Evolutionary conservation across 2,329 filamentous ascomycete species (phyloP), one percentile per base, ranked within the genome.

Genomic region (Cladosporium oxysporum): DNA sequence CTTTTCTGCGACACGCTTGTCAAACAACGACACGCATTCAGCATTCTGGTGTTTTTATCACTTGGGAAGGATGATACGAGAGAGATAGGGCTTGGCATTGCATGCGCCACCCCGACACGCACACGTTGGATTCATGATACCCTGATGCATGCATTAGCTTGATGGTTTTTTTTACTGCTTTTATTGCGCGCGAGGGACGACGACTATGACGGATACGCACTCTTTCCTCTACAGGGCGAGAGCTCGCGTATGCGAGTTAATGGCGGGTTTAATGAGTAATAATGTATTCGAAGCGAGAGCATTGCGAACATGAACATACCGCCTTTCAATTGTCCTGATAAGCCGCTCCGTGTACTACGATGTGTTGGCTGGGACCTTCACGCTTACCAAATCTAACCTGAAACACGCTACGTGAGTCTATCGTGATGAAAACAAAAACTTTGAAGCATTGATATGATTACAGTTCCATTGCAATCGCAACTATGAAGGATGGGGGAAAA

Each of bases 121-220:
- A 63, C 60, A 63, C 60, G 60, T 63, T 63, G 60, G 60, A 55
- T 63, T 63, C 60, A 63, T 63, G 60, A 63, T 63, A 63, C 60
- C 60, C 60, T 63, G 60, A 63, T 63, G 60, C 60, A 63, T 61
- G 60, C 50, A 63, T 63, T 63, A 63, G 60, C 23, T 53, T 53
- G 50, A 47, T 33, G 23, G 10, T 52, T 52, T 23, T 47, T 35
- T 62, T 53, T 58, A 31, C 18, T 37, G 44, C 7, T 53, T 37
- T 35, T 16, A 26, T 33, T 50, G 29, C 44, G 47, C 37, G 31
- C 21, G 37, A 49, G 18, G 29, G 28, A 53, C 26, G 12, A 53
- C 11, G 50, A 31, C 2, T 53, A 53, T n/a, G 28, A 53, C 26
- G 28, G 28, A 53, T 53, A n/a, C 50, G 50, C 29, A 52, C 59